These are phyloP conservation scores for Durio zibethinus DNA, from an alignment of 345 rosid genomes.

Conservation along the genomic window DNA sequence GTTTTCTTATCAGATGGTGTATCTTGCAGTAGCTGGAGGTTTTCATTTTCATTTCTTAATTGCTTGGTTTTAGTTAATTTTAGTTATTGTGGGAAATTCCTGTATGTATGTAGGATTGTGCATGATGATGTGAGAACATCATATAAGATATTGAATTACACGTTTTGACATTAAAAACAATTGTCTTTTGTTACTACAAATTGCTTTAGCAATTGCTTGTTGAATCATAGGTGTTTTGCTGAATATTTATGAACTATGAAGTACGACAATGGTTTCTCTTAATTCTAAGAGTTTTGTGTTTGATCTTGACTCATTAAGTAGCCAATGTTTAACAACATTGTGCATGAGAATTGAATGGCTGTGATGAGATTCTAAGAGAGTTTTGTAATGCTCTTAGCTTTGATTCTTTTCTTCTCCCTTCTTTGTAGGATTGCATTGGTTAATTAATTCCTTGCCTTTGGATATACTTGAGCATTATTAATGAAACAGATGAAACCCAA, in stretches of 20 bases:
- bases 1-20: not conserved
- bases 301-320: not conserved
- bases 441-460: not conserved
- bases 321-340: not conserved
- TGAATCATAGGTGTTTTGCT: not conserved
- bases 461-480: not conserved
- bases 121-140: not conserved
- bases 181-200: not conserved
- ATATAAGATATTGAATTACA: not conserved
- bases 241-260: not conserved
- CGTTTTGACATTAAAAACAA: not conserved
- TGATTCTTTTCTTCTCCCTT: not conserved
- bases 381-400: not conserved
- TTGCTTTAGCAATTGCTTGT: not conserved
- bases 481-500: not conserved
- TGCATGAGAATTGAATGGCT: not conserved
- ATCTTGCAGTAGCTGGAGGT: not conserved
- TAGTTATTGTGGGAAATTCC: not conserved
- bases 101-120: not conserved
- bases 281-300: not conserved
- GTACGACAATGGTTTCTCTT: not conserved
- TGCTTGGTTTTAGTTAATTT: not conserved
- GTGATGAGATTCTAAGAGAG: not conserved
- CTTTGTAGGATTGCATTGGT: not conserved
- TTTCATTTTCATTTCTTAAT: not conserved